These are phyloP conservation scores for Cynanchum wilfordii DNA, from an alignment of 257 asterid genomes.

Conservation along the genomic window DNA sequence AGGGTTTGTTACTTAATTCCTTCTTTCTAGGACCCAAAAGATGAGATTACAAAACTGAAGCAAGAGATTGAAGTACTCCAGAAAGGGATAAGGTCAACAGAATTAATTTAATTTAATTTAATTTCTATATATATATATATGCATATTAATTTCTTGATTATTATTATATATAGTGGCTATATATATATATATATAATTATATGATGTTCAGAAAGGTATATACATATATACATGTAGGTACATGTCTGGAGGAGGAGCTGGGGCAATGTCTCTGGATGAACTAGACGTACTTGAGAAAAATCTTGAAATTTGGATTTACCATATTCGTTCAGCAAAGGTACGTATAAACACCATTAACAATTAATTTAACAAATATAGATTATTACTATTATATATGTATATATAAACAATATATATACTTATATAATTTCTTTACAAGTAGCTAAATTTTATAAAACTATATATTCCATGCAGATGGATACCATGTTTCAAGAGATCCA, in stretches of 20 bases:
- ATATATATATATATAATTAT: too few relatives aligned
- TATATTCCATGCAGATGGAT: slow-evolving; percentile 66
- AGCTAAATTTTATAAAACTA: not conserved
- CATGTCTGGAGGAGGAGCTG: slow-evolving; percentile 71
- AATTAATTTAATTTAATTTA: not conserved
- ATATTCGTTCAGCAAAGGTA: slow-evolving; percentile 86
- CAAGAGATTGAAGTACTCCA: slow-evolving; percentile 80
- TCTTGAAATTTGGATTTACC: slow-evolving; percentile 69
- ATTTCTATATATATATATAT: not conserved
- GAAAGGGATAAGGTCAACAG: slow-evolving; percentile 61
- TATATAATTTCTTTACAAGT: not conserved
- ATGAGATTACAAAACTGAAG: slow-evolving; percentile 71
- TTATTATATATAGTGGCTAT: too few relatives aligned
- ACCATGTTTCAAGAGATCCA: slow-evolving; percentile 83
- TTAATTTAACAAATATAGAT: not conserved
- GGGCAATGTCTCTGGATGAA: slow-evolving; percentile 63
- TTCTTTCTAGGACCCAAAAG: slow-evolving; percentile 53
- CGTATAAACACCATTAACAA: slow-evolving; percentile 24
- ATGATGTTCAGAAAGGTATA: too few relatives aligned
- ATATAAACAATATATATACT: too few relatives aligned
- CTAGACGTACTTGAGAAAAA: slow-evolving; percentile 64
- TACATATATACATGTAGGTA: slow-evolving; percentile 30
- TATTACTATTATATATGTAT: not conserved
- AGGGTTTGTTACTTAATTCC: not conserved
- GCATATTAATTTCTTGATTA: not conserved